These are phyloP conservation scores for Pythium dissotocum DNA, from an alignment of 352 stramenopile genomes.

Conservation along the genomic window DNA sequence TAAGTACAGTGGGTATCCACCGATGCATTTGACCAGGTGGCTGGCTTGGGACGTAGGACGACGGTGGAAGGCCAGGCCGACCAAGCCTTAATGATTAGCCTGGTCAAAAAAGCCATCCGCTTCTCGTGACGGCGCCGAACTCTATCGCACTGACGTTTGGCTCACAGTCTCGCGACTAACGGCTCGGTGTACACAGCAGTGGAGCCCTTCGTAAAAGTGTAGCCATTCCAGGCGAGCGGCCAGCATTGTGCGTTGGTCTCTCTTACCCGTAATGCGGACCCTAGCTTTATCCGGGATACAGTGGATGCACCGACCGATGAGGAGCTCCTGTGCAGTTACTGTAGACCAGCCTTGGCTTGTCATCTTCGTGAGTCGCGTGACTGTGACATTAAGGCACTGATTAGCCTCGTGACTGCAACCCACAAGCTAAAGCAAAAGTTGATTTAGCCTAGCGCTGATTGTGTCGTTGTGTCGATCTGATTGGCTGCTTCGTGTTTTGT, in stretches of 20 bases:
- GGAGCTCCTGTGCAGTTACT: background rate
- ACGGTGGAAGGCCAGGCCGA: too few species aligned
- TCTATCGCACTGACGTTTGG: background rate
- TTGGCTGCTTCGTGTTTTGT: slow-evolving; percentile 1
- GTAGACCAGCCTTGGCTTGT: background rate
- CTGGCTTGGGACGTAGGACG: too few species aligned
- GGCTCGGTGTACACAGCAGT: too few species aligned
- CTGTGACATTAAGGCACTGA: background rate
- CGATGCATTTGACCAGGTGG: too few species aligned
- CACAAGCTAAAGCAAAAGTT: background rate
- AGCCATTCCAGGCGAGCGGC: background rate
- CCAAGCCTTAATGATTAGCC: too few species aligned
- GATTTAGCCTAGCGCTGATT: background rate
- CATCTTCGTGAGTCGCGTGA: background rate
- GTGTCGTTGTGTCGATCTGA: background rate
- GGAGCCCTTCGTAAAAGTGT: background rate
- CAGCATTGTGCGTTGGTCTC: background rate
- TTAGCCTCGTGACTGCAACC: background rate
- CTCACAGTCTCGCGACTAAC: background rate
- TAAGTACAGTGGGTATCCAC: too few species aligned
- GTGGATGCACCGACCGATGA: too few species aligned
- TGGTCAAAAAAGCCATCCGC: too few species aligned
- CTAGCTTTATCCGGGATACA: too few species aligned
- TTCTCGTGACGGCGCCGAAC: background rate
- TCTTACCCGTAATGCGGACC: too few species aligned